Base-by-base conservation (phyloP, 2,329 filamentous ascomycete species). In the Pseudocercospora musae region DNA sequence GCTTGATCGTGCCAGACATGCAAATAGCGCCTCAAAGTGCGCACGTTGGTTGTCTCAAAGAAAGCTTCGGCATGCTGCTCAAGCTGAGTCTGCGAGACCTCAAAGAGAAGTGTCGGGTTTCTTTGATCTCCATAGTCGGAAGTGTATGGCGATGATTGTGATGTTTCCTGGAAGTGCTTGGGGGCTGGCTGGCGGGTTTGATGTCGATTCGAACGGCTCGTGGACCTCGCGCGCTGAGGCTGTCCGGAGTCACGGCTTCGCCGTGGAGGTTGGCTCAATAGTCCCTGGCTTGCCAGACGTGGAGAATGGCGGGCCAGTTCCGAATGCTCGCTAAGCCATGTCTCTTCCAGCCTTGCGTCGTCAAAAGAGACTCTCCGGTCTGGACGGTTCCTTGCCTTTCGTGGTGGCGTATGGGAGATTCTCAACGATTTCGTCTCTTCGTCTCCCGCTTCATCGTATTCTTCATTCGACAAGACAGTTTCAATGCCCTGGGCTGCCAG, bases 281-380 rank as follows among this genome's bases (percentile, higher is more conserved):
- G 61, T 37, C 60, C 62, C 27, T 60, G 56, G 25, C 52, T 58
- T 10, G 31, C 29, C 20, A 52, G 58, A 15, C 50, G 48, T 42
- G 57, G 53, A 27, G 49, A 44, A 21, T 57, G 42, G 11, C 62
- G 48, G 1, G 63, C 52, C 10, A 64, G 58, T 25, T 66, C 60
- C 8, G 71, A 69, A 37, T 69, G 65, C 62, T 73, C 69, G 55
- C 73, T 75, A 23, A 78, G 71, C 67, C 80, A 80, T 13, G 82
- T 81, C 62, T 79, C 80, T 62, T 86, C 82, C 54, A 82, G 78
- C 13, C 79, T 78, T 49, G 81, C 79, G 73, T 86, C 81, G 59
- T 81, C 82, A 66, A 87, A 85, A 27, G 84, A 87, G 13, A 82
- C 82, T 57, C 83, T 78, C 66, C 84, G 75, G 62, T 71, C 74